phyloP scores from a whole-genome alignment of 129 eudicot species.

The Centella asiatica region DNA sequence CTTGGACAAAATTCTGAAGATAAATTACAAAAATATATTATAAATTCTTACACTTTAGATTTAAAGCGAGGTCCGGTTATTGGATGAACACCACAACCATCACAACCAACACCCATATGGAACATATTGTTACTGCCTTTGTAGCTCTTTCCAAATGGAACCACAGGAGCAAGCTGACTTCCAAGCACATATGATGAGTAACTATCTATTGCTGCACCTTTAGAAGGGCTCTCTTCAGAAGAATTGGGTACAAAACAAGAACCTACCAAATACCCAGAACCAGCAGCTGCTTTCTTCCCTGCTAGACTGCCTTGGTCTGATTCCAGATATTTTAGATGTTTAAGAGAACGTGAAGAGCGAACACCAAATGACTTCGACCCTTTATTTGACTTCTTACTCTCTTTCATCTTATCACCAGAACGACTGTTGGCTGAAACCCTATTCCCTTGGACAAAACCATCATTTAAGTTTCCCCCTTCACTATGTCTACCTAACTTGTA shows the following conservation, averaged over 20 bases:
- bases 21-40: not conserved
- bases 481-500: not conserved
- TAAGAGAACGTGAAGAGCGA: not conserved
- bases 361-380: conserved; percentile 1
- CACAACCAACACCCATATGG: conserved; percentile 80
- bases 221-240: conserved; percentile 33
- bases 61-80: conserved; percentile 78
- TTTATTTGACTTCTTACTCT: not conserved
- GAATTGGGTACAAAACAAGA: conserved; percentile 11
- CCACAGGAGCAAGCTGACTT: conserved; percentile 11
- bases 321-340: not conserved
- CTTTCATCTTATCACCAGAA: conserved; percentile 18
- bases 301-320: not conserved
- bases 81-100: conserved; percentile 78
- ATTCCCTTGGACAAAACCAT: not conserved
- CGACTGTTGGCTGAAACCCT: conserved; percentile 1
- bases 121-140: conserved; percentile 33
- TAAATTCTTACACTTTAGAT: conserved; percentile 72
- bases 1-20: not conserved
- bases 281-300: not conserved
- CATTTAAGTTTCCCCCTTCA: not conserved
- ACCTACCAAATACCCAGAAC: conserved; percentile 13
- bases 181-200: conserved; percentile 21
- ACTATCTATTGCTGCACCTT: conserved; percentile 22
- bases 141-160: conserved; percentile 27